phyloP scores from a whole-genome alignment of 2,329 filamentous ascomycete species.

The Calonectria henricotiae region DNA sequence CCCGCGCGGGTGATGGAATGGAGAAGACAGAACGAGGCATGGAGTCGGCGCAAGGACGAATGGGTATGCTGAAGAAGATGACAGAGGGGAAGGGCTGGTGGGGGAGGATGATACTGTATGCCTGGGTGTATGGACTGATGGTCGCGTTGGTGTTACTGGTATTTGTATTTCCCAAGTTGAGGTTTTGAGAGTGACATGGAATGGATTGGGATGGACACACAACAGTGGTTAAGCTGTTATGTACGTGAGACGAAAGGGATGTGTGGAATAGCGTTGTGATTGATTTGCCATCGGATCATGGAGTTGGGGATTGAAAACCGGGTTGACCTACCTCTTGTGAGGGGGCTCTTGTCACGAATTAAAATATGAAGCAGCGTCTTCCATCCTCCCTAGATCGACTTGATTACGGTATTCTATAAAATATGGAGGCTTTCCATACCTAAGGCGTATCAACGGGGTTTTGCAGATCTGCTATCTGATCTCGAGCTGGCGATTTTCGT shows the following conservation, averaged over 20 bases:
- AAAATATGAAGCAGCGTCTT: background rate
- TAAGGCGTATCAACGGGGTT: too few species aligned
- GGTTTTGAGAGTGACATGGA: conserved; percentile 73
- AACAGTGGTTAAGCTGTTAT: background rate
- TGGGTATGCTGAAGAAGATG: conserved; percentile 85
- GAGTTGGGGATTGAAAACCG: conserved; percentile 31
- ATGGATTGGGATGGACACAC: background rate
- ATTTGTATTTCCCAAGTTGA: conserved; percentile 88
- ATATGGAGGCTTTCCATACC: too few species aligned
- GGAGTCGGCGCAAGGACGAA: conserved; percentile 81
- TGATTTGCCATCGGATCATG: conserved; percentile 2
- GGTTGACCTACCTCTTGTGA: background rate
- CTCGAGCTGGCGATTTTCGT: too few species aligned
- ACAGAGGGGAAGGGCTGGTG: conserved; percentile 92
- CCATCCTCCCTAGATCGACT: background rate
- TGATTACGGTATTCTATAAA: background rate
- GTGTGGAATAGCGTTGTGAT: conserved; percentile 36
- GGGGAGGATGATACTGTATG: conserved; percentile 88
- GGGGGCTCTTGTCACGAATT: background rate
- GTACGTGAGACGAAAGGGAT: conserved; percentile 22
- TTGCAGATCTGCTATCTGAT: background rate
- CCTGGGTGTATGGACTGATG: conserved; percentile 87
- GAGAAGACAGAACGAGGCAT: conserved; percentile 84
- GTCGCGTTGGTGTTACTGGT: conserved; percentile 84
- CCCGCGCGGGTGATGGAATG: conserved; percentile 81